A percentile compares a stretch with the other conserved stretches of the same genome.
phyloP scores from a whole-genome alignment of 2,329 filamentous ascomycete genomes.

The Dryadomyces sulphureus region DNA sequence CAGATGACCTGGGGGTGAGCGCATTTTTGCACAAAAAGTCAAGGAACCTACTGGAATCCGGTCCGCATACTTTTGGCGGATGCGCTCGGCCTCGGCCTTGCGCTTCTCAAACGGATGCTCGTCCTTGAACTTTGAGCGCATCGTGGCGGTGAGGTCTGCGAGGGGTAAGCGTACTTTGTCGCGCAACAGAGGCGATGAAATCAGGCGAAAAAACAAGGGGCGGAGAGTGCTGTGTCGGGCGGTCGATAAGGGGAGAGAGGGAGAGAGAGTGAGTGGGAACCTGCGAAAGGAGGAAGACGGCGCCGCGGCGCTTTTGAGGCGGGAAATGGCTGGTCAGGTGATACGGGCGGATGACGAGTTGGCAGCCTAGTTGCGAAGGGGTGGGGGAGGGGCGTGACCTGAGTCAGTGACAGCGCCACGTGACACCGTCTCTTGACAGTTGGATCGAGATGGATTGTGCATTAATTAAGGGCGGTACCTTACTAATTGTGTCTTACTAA shows the following conservation, averaged over 20 bases:
- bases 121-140: conserved; percentile 99
- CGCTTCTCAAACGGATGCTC: conserved; percentile 99
- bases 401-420: too few species aligned
- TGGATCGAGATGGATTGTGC: too few species aligned
- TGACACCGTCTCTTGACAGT: too few species aligned
- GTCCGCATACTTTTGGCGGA: conserved; percentile 96
- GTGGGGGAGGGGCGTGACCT: not conserved
- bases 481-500: too few species aligned
- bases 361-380: conserved; percentile 7
- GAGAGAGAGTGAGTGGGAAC: not conserved
- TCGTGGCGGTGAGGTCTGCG: conserved; percentile 34
- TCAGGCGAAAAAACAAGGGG: not conserved
- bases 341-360: conserved; percentile 11
- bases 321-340: conserved; percentile 8
- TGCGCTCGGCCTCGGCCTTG: conserved; percentile 98
- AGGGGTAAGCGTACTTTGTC: not conserved
- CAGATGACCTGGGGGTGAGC: conserved; percentile 65
- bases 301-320: conserved; percentile 1
- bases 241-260: not conserved
- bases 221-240: not conserved
- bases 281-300: not conserved
- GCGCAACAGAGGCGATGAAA: not conserved
- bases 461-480: too few species aligned
- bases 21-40: not conserved
- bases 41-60: conserved; percentile 71